Percentiles rank a stretch among this genome's conserved stretches.
phyloP scores from a whole-genome alignment of 805 yeast genomes.

The Wickerhamomyces pijperi region DNA sequence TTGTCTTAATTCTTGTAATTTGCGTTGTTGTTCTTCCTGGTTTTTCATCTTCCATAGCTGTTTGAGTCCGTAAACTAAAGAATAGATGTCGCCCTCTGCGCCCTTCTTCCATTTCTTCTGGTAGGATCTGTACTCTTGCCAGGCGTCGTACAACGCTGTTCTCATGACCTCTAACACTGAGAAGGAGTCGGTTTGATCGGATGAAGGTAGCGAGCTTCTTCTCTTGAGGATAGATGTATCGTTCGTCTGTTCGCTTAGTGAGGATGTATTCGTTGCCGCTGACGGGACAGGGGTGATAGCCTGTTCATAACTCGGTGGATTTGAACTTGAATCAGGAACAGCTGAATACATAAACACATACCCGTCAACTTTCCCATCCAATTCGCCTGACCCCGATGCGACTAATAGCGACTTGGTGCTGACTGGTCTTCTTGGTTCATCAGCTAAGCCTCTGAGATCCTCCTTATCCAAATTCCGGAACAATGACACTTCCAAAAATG shows the following conservation, averaged over 20 bases:
- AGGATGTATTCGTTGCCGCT: constrained; percentile 1
- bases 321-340: constrained; percentile 41
- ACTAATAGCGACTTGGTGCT: constrained; percentile 58
- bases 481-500: constrained; percentile 63
- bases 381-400: constrained; percentile 70
- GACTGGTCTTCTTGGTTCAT: constrained; percentile 50
- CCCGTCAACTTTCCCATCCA: constrained; percentile 69
- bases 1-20: constrained; percentile 20
- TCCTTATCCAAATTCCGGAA: constrained; percentile 51
- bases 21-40: constrained; percentile 19
- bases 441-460: constrained; percentile 47
- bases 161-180: constrained; percentile 31
- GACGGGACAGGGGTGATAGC: constrained; percentile 8
- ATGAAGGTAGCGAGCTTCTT: constrained; percentile 3
- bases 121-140: constrained; percentile 55
- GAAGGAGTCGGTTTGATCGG: constrained; percentile 10
- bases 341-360: constrained; percentile 61
- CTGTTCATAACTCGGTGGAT: constrained; percentile 47
- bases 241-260: constrained; percentile 4
- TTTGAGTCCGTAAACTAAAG: constrained; percentile 45
- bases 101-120: constrained; percentile 49
- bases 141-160: constrained; percentile 55
- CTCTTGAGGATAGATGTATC: constrained; percentile 4
- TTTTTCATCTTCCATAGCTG: constrained; percentile 40
- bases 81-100: constrained; percentile 56